These are phyloP conservation scores for Vachellia pachyceras DNA, from an alignment of 306 rosid species.

Conservation along the genomic window DNA sequence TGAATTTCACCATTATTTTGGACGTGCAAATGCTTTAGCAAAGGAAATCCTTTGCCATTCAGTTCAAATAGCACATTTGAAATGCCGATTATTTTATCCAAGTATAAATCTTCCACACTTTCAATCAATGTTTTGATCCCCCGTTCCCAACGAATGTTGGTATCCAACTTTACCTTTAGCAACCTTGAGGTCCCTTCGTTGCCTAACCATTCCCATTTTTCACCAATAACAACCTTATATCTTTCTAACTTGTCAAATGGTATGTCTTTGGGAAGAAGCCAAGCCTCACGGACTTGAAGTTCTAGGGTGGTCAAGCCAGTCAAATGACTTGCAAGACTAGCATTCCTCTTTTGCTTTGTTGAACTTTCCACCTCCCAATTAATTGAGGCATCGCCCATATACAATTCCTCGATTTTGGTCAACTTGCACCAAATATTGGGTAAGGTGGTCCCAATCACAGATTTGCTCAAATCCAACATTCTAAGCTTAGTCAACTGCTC, in stretches of 20 bases:
- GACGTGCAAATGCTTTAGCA: neutral
- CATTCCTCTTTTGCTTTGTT: neutral
- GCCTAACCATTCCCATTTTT: neutral
- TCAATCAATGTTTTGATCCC: neutral
- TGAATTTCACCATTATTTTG: neutral
- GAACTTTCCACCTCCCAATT: neutral
- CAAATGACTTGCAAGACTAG: neutral
- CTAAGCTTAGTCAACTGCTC: neutral
- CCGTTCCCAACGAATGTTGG: neutral
- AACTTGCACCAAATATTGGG: neutral
- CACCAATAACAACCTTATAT: neutral
- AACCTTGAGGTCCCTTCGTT: neutral
- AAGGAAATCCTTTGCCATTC: neutral
- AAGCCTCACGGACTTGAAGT: neutral
- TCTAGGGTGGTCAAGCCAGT: neutral
- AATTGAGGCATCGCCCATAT: neutral
- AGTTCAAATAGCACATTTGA: neutral
- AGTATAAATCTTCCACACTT: neutral
- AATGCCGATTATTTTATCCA: neutral
- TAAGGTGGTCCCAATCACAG: neutral
- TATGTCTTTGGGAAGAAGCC: neutral
- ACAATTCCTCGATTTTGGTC: neutral
- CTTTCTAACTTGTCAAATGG: neutral
- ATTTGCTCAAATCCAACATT: neutral
- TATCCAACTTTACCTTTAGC: neutral